Base-by-base conservation (phyloP, 768 basidiomycete species). In the Leccinellum rugosiceps region DNA sequence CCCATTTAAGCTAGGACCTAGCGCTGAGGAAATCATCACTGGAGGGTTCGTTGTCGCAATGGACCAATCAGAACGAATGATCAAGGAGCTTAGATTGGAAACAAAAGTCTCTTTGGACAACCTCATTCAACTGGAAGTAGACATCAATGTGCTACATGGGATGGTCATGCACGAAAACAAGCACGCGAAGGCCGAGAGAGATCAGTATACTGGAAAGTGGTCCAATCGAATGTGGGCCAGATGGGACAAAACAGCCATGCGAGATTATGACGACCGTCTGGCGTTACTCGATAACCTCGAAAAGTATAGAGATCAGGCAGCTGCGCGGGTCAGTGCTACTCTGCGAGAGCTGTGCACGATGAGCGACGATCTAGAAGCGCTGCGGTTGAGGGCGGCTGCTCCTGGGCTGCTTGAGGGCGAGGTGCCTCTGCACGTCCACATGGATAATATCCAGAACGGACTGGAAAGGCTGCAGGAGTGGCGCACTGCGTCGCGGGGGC, bases 331-430 rank as follows among this genome's bases (percentile, higher is more conserved):
- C n/a, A 79, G 78, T 30, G 82, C 81, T 0, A 81, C 87, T 15
- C 65, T 88, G 63, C 83, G 85, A 52, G 77, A 83, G 10, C 72
- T 92, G 59, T 72, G 82, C 28, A 74, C 75, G 38, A 81, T 91
- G 83, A 82, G 81, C 60, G 84, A 81, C 34, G 88, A 91, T 59
- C 83, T 92, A 77, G 88, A 89, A 66, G 88, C 88, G 45, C 72
- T 92, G 58, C 77, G 90, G 58, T 86, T 89, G 65, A 76, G 86
- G 17, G 87, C 88, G 1, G 80, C 87, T 4, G 80, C 83, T 31
- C 89, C 90, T 1, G 83, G 84, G 50, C 70, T 92, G 5, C 68
- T 81, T 11, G 84, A 82, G 5, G 71, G 80, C n/a, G 74, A 73
- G 43, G 76, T 90, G 15, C 87, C 89, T 4, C 74, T 87, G 4